Conservation (phyloP, 352 stramenopile genomes). For the Globisporangium parvum region DNA sequence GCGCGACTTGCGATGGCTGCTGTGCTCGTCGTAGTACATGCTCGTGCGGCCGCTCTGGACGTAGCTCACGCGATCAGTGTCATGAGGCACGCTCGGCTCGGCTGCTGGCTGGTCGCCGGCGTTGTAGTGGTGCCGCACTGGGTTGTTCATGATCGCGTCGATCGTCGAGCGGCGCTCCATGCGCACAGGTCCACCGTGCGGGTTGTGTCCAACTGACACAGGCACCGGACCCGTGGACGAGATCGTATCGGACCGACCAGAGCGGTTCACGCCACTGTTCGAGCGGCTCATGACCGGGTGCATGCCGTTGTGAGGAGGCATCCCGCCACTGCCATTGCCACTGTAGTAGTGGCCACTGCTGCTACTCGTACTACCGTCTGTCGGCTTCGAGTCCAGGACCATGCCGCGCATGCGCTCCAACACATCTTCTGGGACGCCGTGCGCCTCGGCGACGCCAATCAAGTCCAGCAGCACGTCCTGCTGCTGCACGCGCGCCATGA, state of each 20-base stretch:
- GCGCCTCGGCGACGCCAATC: constrained; percentile 45
- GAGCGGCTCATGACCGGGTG: constrained; percentile 11
- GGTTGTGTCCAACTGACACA: constrained; percentile 43
- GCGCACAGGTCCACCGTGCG: constrained; percentile 10
- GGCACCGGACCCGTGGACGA: constrained; percentile 55
- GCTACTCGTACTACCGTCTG: constrained; percentile 18
- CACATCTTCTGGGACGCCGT: constrained; percentile 38
- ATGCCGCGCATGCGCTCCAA: constrained; percentile 47
- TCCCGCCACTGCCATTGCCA: not conserved
- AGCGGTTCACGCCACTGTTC: constrained; percentile 20
- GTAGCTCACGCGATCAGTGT: constrained; percentile 21
- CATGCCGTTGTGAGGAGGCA: not conserved
- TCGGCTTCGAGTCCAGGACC: constrained; percentile 35
- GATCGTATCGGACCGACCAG: constrained; percentile 53
- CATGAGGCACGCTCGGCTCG: constrained; percentile 11
- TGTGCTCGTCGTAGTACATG: constrained; percentile 61
- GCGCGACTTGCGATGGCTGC: constrained; percentile 57
- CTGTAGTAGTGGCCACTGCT: not conserved
- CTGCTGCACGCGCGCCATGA: constrained; percentile 64
- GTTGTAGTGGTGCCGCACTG: constrained; percentile 13
- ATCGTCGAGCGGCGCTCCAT: constrained; percentile 37
- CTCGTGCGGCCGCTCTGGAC: constrained; percentile 25
- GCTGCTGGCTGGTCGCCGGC: not conserved
- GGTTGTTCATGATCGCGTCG: constrained; percentile 50
- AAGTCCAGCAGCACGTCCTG: constrained; percentile 43